Base-by-base conservation (phyloP, 2,329 filamentous ascomycete genomes). In the Aschersonia sp. region DNA sequence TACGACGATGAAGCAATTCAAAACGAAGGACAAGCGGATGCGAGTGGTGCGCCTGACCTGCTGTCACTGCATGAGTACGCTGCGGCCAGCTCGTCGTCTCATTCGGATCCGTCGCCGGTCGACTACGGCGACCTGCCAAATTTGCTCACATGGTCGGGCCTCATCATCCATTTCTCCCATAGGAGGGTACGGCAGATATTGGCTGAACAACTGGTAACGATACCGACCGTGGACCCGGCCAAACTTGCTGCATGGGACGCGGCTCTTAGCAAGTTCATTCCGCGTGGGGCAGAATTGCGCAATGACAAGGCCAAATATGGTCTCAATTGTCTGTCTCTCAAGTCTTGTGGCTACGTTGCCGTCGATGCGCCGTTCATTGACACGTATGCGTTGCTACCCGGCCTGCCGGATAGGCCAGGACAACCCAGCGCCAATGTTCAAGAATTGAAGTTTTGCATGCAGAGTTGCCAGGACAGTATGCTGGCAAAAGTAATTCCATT, bases 281-380 rank as follows among this genome's bases (percentile, higher is more conserved):
- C 50, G 4, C 8, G 43, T 45, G 47, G 30, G 12, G 45, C 40
- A 14, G 39, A 43, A n/a, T 55, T 62, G 12, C n/a, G 47, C 5
- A 42, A 31, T 5, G 61, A 66, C 32, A 56, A 62, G 52, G 49
- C 46, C n/a, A 43, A 40, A 9, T 63, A 62, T 37, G 55, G 53
- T 12, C 55, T 71, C 29, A 57, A 59, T 30, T 60, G 55, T 11
- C 60, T 82, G 32, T 66, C 68, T 1, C 72, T 83, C 60, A 71
- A 70, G 33, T 81, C 77, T 0, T 83, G 79, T 56, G 79, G 79
- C 46, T 83, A 83, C 54, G 74, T 71, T 35, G 59, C 62, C 5
- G 57, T 81, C 1, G 61, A 65, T 14, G 32, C 51, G 0, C 47
- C 56, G 0, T 57, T 57, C 30, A 59, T 70, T 43, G 62, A 68